Conservation (phyloP, 2,329 filamentous ascomycete species). For the Botryotinia narcissicola region DNA sequence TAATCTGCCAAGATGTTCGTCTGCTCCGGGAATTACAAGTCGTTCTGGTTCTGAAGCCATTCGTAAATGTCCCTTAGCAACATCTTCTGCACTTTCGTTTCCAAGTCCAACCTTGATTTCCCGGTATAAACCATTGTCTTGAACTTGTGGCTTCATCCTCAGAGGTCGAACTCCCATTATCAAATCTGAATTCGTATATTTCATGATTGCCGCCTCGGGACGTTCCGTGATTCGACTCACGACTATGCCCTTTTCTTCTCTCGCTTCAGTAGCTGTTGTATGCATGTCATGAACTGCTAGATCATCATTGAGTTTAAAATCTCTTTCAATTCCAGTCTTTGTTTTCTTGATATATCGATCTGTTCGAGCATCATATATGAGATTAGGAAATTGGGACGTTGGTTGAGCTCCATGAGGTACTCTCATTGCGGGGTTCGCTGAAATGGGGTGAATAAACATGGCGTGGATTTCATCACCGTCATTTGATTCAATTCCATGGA, state of each 20-base stretch:
- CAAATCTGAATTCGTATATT: neutral
- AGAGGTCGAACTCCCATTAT: neutral
- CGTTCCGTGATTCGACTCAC: neutral
- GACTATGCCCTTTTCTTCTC: neutral
- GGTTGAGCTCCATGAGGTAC: neutral
- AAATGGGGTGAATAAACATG: neutral
- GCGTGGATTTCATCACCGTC: neutral
- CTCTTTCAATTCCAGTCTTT: neutral
- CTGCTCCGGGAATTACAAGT: neutral
- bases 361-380: neutral
- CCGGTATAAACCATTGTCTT: neutral
- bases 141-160: slow-evolving; percentile 9
- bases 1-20: neutral
- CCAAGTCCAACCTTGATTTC: neutral
- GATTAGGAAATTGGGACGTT: neutral
- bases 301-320: neutral
- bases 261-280: neutral
- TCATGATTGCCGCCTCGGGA: neutral
- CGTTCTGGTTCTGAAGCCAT: slow-evolving; percentile 1
- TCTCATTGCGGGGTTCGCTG: neutral
- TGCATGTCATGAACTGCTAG: neutral
- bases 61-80: neutral
- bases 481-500: neutral
- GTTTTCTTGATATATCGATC: neutral
- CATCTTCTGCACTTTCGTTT: neutral